Base-by-base conservation (phyloP, 129 eudicot genomes). In the Escallonia herrerae region DNA sequence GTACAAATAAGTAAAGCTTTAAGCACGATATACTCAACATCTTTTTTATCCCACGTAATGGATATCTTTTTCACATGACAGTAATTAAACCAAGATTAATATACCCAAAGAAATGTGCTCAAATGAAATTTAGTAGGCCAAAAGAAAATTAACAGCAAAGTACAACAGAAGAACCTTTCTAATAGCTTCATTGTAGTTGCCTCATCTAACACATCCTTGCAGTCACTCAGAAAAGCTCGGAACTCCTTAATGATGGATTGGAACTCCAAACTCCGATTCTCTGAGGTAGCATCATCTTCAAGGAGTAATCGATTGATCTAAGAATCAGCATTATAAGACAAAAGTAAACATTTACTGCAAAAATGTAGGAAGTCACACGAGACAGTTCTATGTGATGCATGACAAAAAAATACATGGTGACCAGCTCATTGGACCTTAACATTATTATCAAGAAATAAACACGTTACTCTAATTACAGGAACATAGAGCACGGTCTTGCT, bases 191-290 rank as follows among this genome's bases (percentile, higher is more conserved):
- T 76, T 50, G 98, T 89, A 62, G 98, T 93, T 58, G 95, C 91
- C 80, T 93, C 98, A 80, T 93, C 98, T 77, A 93, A 67, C 49
- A 93, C 96, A 69, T 93, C 98, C 82, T 93, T 93, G 72, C 87
- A 75, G 76, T 93, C 98, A 74, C 96, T 81, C 22, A 93, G 84
- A 74, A 93, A 93, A 76, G 98, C 98, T 61, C 95, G 89, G 48
- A 93, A 93, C 68, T 93, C 96, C 49, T 67, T 77, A 65, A 80
- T 73, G 68, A 86, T 76, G 37, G 89, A 86, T 39, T 86, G 91
- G 74, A 85, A 86, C 71, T 83, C 96, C 37, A 90, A 71, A 74
- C 69, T 81, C 57, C 68, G 78, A 67, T 64, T 82, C 49, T 74
- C 80, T 52, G 84, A 66, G 3, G 84, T 67, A 66, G 73, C 72